Base-by-base conservation (phyloP, 768 basidiomycete genomes). In the Auricularia auricula-judae region DNA sequence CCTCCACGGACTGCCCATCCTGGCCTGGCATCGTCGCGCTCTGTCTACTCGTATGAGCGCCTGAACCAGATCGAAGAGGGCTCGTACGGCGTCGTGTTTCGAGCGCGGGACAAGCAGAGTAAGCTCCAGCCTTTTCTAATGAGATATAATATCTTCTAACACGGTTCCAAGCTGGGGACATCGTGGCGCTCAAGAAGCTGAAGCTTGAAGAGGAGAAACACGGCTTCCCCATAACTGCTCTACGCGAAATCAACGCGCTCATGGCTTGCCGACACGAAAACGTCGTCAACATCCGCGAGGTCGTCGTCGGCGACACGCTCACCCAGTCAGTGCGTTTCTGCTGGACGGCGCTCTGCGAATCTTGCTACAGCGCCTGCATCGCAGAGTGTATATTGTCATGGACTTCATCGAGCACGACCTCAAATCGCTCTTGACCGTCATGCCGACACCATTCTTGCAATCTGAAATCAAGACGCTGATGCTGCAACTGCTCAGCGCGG, bases 321-420 rank as follows among this genome's bases (percentile, higher is more conserved):
- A 98, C 97, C 66, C 96, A 99, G 97, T 98, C 78, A 81, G 96
- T 90, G 65, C 70, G 69, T 69, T 67, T 64, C 29, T 67, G 5
- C 61, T n/a, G 39, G 14, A 65, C 36, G 1, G 35, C 21, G 7
- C 47, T 3, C 33, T 44, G 18, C 12, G 11, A 23, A 36, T 33
- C 33, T 59, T 63, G 67, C 66, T 69, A 53, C 62, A 56, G 23
- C 60, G n/a, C 23, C 34, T 33, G 43, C 23, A 35, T 63, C 4
- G 7, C 64, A 98, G 97, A 79, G 93, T 98, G 54, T 99, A 95
- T 75, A 95, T 99, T 68, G 97, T 98, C 42, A 97, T 97, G 95
- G 94, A 97, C 74, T 99, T 99, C 72, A 96, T 99, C 73, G 97
- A 99, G 75, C 97, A 99, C 75, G 97, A 99, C 74, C 87, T 99